Evolutionary conservation across 805 yeast genomes (phyloP).

Genomic region (Ogataea ganodermae): DNA sequence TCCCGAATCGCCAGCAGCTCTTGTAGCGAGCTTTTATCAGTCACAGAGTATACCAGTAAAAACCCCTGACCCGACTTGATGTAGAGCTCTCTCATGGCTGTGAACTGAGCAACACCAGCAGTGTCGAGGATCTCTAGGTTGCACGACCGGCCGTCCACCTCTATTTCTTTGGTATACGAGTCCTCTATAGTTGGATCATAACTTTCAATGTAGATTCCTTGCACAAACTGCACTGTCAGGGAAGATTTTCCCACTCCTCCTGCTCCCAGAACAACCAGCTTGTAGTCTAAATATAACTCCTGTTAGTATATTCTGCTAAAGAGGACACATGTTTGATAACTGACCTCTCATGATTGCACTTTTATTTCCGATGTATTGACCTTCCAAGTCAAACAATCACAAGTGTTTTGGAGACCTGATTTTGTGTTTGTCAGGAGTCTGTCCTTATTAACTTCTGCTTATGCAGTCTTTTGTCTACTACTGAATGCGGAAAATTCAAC

Average conservation of each 20-base stretch:
- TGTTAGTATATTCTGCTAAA: neutral
- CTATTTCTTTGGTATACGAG: conserved; percentile 85
- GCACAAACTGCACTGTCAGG: conserved; percentile 88
- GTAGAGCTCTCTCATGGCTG: conserved; percentile 90
- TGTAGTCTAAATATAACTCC: conserved; percentile 60
- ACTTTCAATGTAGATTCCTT: conserved; percentile 83
- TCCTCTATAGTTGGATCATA: conserved; percentile 98
- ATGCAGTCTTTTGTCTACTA: neutral
- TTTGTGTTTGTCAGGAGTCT: too few species aligned
- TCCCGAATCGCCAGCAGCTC: conserved; percentile 79
- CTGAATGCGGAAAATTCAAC: neutral
- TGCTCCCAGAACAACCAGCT: conserved; percentile 89
- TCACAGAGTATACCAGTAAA: conserved; percentile 57
- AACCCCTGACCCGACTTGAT: conserved; percentile 85
- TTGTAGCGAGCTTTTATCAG: conserved; percentile 64
- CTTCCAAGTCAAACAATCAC: too few species aligned
- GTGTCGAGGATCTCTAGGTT: conserved; percentile 76
- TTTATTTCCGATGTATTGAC: neutral
- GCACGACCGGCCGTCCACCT: conserved; percentile 84
- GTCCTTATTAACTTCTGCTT: too few species aligned
- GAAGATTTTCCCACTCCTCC: conserved; percentile 98
- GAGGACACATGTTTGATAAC: neutral
- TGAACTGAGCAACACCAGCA: conserved; percentile 80
- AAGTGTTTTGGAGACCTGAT: neutral
- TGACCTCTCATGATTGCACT: neutral